A percentile compares a stretch with the other conserved stretches of the same genome.
These are phyloP conservation scores for Xylaria acuta DNA, from an alignment of 495 filamentous ascomycete genomes.

Conservation along the genomic window DNA sequence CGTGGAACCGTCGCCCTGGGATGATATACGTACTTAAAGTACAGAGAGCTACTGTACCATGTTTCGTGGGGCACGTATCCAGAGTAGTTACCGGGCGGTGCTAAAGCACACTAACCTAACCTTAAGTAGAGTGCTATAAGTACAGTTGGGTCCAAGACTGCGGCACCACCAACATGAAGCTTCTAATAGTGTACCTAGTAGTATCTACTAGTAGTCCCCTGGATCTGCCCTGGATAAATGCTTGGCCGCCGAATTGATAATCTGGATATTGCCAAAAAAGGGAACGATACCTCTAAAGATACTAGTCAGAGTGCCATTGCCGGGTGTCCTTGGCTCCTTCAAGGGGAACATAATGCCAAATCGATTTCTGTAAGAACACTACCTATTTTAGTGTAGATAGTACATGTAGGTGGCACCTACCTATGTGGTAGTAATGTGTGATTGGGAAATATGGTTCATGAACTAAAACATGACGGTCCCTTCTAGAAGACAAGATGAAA, in stretches of 20 bases:
- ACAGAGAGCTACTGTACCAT: neutral
- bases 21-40: neutral
- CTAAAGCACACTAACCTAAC: too few species aligned
- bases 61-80: neutral
- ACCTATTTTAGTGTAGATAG: neutral
- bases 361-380: neutral
- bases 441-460: neutral
- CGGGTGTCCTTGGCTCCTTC: neutral
- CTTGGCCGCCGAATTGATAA: neutral
- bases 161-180: neutral
- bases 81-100: too few species aligned
- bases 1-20: neutral
- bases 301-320: conserved; percentile 6
- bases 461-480: conserved; percentile 6
- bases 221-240: neutral
- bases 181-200: neutral
- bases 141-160: neutral
- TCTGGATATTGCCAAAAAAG: neutral
- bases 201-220: neutral
- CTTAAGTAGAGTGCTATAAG: neutral
- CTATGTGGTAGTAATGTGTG: neutral
- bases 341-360: neutral
- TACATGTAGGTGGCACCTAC: neutral
- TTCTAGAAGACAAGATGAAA: conserved; percentile 24
- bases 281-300: neutral